Conservation (phyloP, 129 eudicot species). For the Flaveria ramosissima region DNA sequence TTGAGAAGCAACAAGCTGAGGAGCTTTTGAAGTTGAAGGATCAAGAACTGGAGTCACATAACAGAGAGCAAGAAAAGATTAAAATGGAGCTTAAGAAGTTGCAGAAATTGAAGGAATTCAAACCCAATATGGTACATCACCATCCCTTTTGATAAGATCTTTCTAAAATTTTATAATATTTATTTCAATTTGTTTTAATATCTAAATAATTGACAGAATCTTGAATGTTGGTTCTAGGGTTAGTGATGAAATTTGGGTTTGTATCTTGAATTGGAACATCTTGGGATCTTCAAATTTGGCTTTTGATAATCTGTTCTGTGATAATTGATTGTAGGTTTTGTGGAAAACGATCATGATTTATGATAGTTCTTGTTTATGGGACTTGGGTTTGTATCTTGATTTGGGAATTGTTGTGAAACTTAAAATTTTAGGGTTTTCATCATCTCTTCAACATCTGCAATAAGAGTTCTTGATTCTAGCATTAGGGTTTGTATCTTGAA, state of each 20-base stretch:
- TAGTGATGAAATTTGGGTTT: slow-evolving; percentile 18
- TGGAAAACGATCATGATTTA: background rate
- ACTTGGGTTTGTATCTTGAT: too few species aligned
- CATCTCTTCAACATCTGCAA: background rate
- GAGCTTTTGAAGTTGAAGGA: slow-evolving; percentile 68
- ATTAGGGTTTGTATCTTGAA: slow-evolving; percentile 5
- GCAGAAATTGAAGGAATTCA: slow-evolving; percentile 90
- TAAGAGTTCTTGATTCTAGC: background rate
- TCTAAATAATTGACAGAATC: background rate
- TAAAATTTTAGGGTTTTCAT: background rate
- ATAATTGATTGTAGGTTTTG: background rate
- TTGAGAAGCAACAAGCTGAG: slow-evolving; percentile 83
- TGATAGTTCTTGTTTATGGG: too few species aligned
- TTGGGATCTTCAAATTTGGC: too few species aligned
- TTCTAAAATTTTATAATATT: background rate
- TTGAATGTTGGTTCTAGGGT: slow-evolving; percentile 9
- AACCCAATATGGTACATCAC: slow-evolving; percentile 70
- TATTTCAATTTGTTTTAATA: background rate
- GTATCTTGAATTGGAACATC: background rate
- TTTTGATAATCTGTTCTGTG: too few species aligned
- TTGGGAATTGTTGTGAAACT: background rate
- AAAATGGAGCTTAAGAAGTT: slow-evolving; percentile 80
- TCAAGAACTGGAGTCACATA: slow-evolving; percentile 57
- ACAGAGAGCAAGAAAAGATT: slow-evolving; percentile 70
- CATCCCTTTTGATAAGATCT: background rate